A percentile compares a stretch with the other conserved stretches of the same genome.
Evolutionary conservation across 768 basidiomycete species (phyloP).

Genomic region (Panellus pusillus): DNA sequence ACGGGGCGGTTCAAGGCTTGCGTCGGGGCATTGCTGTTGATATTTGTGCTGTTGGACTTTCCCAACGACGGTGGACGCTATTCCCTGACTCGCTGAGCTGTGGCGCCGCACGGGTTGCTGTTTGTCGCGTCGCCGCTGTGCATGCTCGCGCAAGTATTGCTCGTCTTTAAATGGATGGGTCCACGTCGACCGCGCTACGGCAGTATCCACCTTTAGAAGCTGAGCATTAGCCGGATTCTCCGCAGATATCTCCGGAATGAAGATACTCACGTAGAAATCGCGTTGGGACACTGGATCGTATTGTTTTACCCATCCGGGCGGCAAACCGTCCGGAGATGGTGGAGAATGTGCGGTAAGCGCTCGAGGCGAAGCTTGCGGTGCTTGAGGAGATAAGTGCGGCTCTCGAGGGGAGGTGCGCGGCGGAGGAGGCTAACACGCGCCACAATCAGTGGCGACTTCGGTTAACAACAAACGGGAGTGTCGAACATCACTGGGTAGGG

Average conservation of each 20-base stretch:
- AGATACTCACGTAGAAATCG: slow-evolving; percentile 16
- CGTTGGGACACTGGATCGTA: slow-evolving; percentile 15
- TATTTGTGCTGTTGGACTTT: slow-evolving; percentile 1
- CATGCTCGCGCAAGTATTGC: slow-evolving; percentile 19
- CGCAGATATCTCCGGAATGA: neutral
- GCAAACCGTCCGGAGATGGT: slow-evolving; percentile 10
- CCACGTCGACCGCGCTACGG: slow-evolving; percentile 17
- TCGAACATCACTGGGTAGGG: too few species aligned
- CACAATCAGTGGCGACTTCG: too few species aligned
- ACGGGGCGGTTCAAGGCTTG: slow-evolving; percentile 6
- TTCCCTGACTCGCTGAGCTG: slow-evolving; percentile 20
- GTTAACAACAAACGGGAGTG: too few species aligned
- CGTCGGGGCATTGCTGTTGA: neutral
- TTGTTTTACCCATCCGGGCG: slow-evolving; percentile 21
- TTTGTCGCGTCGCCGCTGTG: slow-evolving; percentile 2
- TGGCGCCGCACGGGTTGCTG: slow-evolving; percentile 17
- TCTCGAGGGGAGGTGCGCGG: too few species aligned
- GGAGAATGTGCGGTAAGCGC: neutral
- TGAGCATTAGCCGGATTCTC: slow-evolving; percentile 1
- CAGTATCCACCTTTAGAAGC: slow-evolving; percentile 15
- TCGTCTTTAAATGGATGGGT: slow-evolving; percentile 19
- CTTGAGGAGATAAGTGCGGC: too few species aligned
- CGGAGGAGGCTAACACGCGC: too few species aligned
- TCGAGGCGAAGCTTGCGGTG: too few species aligned
- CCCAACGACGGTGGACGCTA: slow-evolving; percentile 17